Base-by-base conservation (phyloP, 495 filamentous ascomycete genomes). In the Aspergillus sclerotioniger region DNA sequence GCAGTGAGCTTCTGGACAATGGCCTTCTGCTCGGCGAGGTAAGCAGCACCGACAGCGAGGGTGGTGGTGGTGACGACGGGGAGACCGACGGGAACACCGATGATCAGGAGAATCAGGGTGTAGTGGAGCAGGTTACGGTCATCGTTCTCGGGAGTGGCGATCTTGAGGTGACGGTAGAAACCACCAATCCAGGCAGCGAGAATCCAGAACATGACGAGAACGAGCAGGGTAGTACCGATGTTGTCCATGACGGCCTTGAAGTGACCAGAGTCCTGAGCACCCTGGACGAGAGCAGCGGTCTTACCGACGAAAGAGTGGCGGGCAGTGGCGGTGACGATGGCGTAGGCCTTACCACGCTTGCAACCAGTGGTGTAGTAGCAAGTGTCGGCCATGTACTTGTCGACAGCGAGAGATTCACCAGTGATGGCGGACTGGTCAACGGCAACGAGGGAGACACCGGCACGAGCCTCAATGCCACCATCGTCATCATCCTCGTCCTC, bases 161-260 rank as follows among this genome's bases (percentile, higher is more conserved):
- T 82, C 63, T 78, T 78, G 62, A 89, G 62, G 71, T 87, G 80
- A 71, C 83, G 86, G 84, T 82, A 90, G 81, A 90, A 90, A 67
- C 84, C 87, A 73, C 87, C 86, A 61, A 89, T 86, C 87, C 86
- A 90, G 65, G 86, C 81, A 61, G 80, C 71, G 62, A 90, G 74
- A 74, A 89, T 88, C 78, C 77, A 90, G 76, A 83, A 83, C 67
- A 89, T 84, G 74, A 90, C 87, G 53, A 90, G 75, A 67, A 90
- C 86, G 58, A 89, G 76, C 35, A 89, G 77, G 54, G 82, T 71
- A 59, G 90, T 95, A 75, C 87, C 86, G 59, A 90, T 90, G 69
- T 82, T 85, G 82, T 90, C 85, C 87, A 90, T 90, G 80, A 90
- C 88, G 62, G 86, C 86, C 76, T 90, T 90, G 84, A 90, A 90